phyloP scores from a whole-genome alignment of 2,329 filamentous ascomycete species.

The Ceratocystis lukuohia region DNA sequence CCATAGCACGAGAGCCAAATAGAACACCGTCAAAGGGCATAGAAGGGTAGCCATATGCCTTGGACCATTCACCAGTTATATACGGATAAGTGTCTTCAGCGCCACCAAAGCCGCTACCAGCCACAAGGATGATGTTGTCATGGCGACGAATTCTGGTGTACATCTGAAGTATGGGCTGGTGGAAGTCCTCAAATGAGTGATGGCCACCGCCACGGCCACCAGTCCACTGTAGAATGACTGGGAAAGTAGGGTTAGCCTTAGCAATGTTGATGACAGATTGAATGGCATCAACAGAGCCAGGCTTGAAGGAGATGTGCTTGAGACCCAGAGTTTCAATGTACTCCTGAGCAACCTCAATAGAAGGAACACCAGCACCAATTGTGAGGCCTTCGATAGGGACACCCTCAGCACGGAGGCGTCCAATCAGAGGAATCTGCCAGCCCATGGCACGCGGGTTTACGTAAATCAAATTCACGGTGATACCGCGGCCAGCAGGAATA shows the following conservation, averaged over 20 bases:
- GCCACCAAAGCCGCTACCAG: conserved; percentile 83
- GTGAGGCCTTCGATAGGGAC: conserved; percentile 85
- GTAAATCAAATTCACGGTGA: conserved; percentile 82
- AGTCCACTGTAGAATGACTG: conserved; percentile 89
- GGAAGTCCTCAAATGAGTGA: conserved; percentile 92
- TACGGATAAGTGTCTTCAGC: conserved; percentile 87
- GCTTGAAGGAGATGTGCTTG: conserved; percentile 91
- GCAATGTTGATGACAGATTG: conserved; percentile 85
- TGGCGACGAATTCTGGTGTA: conserved; percentile 76
- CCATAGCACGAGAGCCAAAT: conserved; percentile 90
- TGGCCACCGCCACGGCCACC: conserved; percentile 87
- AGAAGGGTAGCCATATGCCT: conserved; percentile 69
- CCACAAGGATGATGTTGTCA: conserved; percentile 76
- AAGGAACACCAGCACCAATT: conserved; percentile 86
- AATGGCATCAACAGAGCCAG: conserved; percentile 76
- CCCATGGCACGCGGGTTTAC: conserved; percentile 79
- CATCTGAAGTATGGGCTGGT: conserved; percentile 81
- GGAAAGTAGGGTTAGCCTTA: conserved; percentile 85
- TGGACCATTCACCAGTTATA: conserved; percentile 79
- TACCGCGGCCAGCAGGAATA: conserved; percentile 74
- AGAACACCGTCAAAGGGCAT: conserved; percentile 93
- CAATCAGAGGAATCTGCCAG: conserved; percentile 82
- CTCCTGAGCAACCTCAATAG: conserved; percentile 81
- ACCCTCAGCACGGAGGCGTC: conserved; percentile 66
- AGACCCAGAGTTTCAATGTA: conserved; percentile 87